phyloP scores from a whole-genome alignment of 345 rosid genomes.

The Eucalyptus coolabah region DNA sequence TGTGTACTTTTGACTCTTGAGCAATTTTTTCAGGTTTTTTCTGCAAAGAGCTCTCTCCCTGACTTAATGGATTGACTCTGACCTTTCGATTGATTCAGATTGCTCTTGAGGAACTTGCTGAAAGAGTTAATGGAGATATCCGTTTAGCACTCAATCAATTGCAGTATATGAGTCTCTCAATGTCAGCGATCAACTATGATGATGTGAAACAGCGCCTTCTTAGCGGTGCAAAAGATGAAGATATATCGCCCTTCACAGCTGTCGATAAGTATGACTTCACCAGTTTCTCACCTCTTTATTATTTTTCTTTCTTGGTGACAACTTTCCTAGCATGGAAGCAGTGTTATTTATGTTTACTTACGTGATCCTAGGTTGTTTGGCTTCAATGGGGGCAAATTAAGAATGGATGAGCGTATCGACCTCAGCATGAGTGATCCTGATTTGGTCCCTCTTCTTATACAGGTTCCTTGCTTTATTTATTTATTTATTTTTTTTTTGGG shows the following conservation, averaged over 20 bases:
- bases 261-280: slow-evolving; percentile 72
- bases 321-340: neutral
- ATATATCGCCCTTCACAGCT: slow-evolving; percentile 94
- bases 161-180: slow-evolving; percentile 91
- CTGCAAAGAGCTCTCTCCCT: neutral
- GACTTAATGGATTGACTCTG: neutral
- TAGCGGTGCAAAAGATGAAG: slow-evolving; percentile 92
- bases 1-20: neutral
- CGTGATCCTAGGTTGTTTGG: slow-evolving; percentile 59
- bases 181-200: slow-evolving; percentile 75
- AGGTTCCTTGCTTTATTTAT: slow-evolving; percentile 33
- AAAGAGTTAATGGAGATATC: slow-evolving; percentile 91
- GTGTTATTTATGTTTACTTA: neutral
- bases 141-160: slow-evolving; percentile 93
- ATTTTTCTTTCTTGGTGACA: neutral
- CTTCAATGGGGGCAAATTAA: slow-evolving; percentile 75
- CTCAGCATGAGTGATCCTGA: slow-evolving; percentile 99
- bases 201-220: slow-evolving; percentile 83
- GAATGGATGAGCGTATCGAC: slow-evolving; percentile 90
- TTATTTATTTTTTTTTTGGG: rapidly evolving
- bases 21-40: neutral
- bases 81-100: slow-evolving; percentile 22
- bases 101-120: slow-evolving; percentile 94
- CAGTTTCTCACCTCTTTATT: neutral
- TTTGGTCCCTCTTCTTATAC: slow-evolving; percentile 83